phyloP scores from a whole-genome alignment of 2,329 filamentous ascomycete genomes.

The Colletotrichum coccodes region DNA sequence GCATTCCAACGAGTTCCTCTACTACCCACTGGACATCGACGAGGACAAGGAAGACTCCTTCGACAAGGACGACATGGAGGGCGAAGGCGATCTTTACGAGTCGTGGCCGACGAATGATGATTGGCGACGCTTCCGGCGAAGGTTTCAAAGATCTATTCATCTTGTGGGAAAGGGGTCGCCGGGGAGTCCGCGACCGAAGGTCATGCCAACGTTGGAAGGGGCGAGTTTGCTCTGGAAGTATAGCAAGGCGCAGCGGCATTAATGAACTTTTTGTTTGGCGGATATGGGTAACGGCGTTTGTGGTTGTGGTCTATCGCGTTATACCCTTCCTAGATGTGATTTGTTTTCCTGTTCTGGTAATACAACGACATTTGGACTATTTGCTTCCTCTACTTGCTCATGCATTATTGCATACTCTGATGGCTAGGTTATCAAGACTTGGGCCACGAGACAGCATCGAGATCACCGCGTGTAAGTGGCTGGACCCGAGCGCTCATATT shows the following conservation, averaged over 20 bases:
- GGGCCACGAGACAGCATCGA: not conserved
- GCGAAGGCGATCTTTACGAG: conserved; percentile 44
- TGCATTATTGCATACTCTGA: too few species aligned
- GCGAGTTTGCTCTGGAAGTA: conserved; percentile 35
- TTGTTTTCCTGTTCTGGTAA: not conserved
- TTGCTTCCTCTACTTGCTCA: not conserved
- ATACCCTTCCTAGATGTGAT: conserved; percentile 4
- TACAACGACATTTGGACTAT: not conserved
- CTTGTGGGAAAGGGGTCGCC: conserved; percentile 44
- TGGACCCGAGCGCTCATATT: not conserved
- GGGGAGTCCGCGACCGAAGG: not conserved
- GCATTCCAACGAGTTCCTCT: conserved; percentile 51
- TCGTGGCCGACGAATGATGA: conserved; percentile 53
- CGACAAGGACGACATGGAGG: conserved; percentile 33
- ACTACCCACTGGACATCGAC: conserved; percentile 47
- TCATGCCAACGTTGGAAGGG: conserved; percentile 32
- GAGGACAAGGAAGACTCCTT: conserved; percentile 41
- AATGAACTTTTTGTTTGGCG: not conserved
- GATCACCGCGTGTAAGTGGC: not conserved
- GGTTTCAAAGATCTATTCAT: conserved; percentile 45
- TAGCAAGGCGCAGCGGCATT: conserved; percentile 24
- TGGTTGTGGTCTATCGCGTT: not conserved
- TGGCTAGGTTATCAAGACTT: too few species aligned
- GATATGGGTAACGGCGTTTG: not conserved
- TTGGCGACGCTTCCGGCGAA: conserved; percentile 47